A percentile compares a stretch with the other conserved stretches of the same genome.
phyloP scores from a whole-genome alignment of 2,329 filamentous ascomycete species.

The Colletotrichum theobromicola region DNA sequence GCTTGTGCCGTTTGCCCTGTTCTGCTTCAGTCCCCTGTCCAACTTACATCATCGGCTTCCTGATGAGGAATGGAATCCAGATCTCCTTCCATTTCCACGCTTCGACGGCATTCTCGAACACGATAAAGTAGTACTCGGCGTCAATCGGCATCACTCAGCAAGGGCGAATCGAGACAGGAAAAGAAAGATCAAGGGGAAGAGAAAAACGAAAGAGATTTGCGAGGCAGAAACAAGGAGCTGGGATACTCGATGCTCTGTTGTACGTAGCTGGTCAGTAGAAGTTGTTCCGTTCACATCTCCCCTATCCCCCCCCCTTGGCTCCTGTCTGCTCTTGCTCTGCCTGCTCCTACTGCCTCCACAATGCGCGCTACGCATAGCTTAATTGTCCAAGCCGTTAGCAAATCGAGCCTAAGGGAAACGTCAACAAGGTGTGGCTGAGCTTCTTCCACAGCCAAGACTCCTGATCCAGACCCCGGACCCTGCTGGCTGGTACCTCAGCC shows the following conservation, averaged over 20 bases:
- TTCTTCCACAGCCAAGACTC: background rate
- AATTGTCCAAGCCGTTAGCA: background rate
- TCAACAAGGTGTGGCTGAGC: constrained; percentile 10
- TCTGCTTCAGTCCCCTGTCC: background rate
- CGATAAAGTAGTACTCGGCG: background rate
- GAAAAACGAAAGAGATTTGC: background rate
- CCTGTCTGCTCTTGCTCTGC: background rate
- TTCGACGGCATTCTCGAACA: background rate
- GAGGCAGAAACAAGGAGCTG: background rate
- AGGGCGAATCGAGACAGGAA: background rate
- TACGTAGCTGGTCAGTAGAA: background rate
- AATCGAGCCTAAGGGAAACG: background rate
- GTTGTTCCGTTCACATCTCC: background rate
- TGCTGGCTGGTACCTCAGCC: background rate
- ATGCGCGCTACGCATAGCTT: background rate
- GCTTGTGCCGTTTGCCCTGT: background rate
- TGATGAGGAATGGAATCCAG: background rate
- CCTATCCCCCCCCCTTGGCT: background rate
- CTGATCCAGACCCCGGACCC: background rate
- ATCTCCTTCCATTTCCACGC: background rate
- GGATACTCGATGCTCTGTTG: background rate
- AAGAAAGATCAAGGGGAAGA: background rate
- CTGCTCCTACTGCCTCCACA: background rate
- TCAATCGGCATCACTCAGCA: background rate
- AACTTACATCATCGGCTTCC: background rate